Evolutionary conservation across 2,329 filamentous ascomycete genomes (phyloP).

Genomic region (Grosmannia huntii): DNA sequence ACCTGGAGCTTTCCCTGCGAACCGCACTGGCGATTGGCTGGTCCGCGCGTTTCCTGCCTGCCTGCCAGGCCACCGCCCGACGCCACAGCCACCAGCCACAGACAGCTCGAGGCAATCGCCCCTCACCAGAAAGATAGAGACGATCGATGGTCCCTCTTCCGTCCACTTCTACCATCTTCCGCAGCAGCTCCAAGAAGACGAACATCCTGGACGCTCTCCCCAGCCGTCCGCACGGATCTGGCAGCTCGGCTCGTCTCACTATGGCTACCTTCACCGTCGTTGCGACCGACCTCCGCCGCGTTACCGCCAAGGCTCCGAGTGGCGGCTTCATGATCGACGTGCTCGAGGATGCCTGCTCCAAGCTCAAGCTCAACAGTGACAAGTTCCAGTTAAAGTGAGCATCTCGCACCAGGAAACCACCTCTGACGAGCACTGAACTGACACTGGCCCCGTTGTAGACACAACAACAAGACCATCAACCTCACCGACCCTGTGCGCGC

Average conservation of each 20-base stretch:
- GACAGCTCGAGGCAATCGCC: background rate
- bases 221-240: background rate
- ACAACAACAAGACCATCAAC: constrained; percentile 77
- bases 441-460: constrained; percentile 28
- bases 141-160: background rate
- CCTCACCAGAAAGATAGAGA: background rate
- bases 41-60: constrained; percentile 2
- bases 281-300: constrained; percentile 63
- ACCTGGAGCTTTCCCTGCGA: constrained; percentile 4
- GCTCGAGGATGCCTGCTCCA: constrained; percentile 74
- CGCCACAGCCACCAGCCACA: constrained; percentile 1
- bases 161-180: constrained; percentile 7
- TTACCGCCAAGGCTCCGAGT: constrained; percentile 72
- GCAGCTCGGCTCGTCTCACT: background rate
- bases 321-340: constrained; percentile 74
- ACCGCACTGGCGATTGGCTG: background rate
- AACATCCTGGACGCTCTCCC: no score
- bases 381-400: constrained; percentile 70
- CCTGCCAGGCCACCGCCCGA: background rate
- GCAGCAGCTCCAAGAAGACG: no score
- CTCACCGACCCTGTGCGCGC: constrained; percentile 75
- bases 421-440: background rate
- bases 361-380: constrained; percentile 59
- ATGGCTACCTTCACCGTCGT: constrained; percentile 74
- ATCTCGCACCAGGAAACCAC: background rate